Evolutionary conservation across 768 basidiomycete genomes (phyloP).

Genomic region (Podaxis carcinomalis): DNA sequence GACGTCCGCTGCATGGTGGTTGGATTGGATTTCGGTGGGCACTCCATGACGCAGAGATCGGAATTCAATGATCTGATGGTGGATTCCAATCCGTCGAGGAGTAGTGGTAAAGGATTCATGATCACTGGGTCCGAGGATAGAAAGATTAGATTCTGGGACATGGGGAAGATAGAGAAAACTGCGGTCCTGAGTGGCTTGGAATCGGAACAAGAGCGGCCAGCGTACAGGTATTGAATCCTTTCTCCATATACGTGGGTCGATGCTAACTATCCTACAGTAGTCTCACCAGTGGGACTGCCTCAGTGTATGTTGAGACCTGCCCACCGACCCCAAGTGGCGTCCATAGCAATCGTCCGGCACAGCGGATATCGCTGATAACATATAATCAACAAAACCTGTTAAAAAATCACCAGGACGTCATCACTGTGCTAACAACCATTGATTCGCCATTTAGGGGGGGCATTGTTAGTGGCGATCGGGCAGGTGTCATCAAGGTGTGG

Average conservation of each 20-base stretch:
- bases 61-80: conserved; percentile 42
- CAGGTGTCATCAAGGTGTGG: conserved; percentile 91
- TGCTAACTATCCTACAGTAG: conserved; percentile 18
- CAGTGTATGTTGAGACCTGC: conserved; percentile 66
- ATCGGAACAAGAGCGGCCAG: conserved; percentile 68
- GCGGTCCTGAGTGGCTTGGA: conserved; percentile 77
- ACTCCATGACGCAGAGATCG: conserved; percentile 46
- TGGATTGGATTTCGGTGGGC: conserved; percentile 76
- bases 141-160: conserved; percentile 84
- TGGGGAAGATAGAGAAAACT: conserved; percentile 68
- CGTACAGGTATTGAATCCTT: conserved; percentile 56
- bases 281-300: conserved; percentile 38
- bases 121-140: conserved; percentile 90
- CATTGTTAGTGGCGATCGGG: conserved; percentile 86
- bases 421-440: conserved; percentile 81
- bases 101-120: conserved; percentile 61
- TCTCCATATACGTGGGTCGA: neutral
- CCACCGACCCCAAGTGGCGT: conserved; percentile 35
- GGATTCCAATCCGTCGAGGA: conserved; percentile 35
- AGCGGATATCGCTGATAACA: conserved; percentile 73
- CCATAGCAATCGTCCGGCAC: conserved; percentile 63
- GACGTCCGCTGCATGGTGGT: conserved; percentile 69
- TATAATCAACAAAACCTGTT: conserved; percentile 82
- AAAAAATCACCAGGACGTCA: conserved; percentile 85
- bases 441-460: conserved; percentile 93